Evolutionary conservation across 2,329 filamentous ascomycete species (phyloP), one percentile per base, ranked within the genome.

Genomic region (Xylariaceae sp.): DNA sequence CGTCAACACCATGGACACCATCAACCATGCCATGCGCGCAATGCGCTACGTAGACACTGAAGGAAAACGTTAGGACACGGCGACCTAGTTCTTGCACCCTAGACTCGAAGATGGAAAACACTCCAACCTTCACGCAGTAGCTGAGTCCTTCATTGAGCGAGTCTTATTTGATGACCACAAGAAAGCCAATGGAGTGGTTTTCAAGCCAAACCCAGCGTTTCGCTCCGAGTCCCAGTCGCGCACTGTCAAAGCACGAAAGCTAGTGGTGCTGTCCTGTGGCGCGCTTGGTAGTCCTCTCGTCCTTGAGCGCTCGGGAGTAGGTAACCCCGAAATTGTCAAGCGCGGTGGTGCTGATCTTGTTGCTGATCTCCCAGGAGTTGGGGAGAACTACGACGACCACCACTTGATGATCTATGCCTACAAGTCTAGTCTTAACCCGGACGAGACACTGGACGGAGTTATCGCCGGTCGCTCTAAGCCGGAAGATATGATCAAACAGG

Each of bases 241-340:
- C 8, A 45, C 33, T 2, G 70, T 78, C 3, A 76, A 73, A 36
- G 82, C 82, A 5, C 74, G 71, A 7, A 83, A 79, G 63, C 70
- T 83, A 34, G 81, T 85, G 1, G 62, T 73, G 14, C 16, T 73
- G 3, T 69, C 66, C 14, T 69, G 71, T 11, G 78, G 78, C 17
- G 71, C 78, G 0, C 70, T 77, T 21, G 74, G 74, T 4, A 77
- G 75, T 4, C 78, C 78, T 4, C 66, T 71, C 3, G 71, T 84
- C n/a, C 74, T 85, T 0, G 80, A 84, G 64, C 72, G 81, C 24
- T 84, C 81, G 12, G 82, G 82, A 23, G 64, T 84, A 3, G 80
- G 78, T 26, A 73, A 78, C 29, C 71, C 74, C 5, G 67, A 76
- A 14, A 68, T 83, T 14, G 72, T 85, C 2, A 65, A 74, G 31